These are phyloP conservation scores for Plectranthus barbatus DNA, from an alignment of 257 asterid species.

Conservation along the genomic window DNA sequence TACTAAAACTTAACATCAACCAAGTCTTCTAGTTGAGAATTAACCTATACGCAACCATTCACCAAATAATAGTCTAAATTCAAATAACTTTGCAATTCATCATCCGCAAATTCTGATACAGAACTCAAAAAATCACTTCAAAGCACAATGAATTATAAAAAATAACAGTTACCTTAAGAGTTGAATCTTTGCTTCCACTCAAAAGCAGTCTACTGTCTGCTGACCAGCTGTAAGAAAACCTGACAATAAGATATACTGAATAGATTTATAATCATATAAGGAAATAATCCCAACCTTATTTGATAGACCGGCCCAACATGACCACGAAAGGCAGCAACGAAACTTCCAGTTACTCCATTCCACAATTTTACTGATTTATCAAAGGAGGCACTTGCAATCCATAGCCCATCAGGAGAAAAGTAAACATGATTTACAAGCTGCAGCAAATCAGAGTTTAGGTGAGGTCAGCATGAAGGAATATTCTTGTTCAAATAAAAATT, in stretches of 20 bases:
- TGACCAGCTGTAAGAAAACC: conserved; percentile 71
- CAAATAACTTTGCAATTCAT: background rate
- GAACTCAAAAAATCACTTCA: no score
- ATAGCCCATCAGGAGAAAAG: conserved; percentile 92
- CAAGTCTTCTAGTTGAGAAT: no score
- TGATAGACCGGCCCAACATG: conserved; percentile 98
- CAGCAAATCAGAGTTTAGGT: background rate
- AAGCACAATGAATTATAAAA: background rate
- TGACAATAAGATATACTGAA: conserved; percentile 4
- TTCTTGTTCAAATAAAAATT: background rate
- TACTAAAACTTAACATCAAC: no score
- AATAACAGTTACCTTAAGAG: conserved; percentile 56
- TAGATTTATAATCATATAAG: background rate
- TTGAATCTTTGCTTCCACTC: conserved; percentile 98
- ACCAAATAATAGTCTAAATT: background rate
- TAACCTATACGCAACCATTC: background rate
- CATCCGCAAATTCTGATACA: background rate
- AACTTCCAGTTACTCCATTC: conserved; percentile 86
- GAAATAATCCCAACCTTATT: conserved; percentile 52
- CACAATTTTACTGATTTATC: conserved; percentile 91
- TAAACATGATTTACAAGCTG: conserved; percentile 95
- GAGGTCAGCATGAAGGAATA: background rate
- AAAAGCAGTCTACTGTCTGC: conserved; percentile 91
- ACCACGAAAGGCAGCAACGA: conserved; percentile 86
- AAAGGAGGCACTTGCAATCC: conserved; percentile 97